These are phyloP conservation scores for Miscanthus sacchariflorus DNA, from an alignment of 202 grass and related monocot species.

Conservation along the genomic window DNA sequence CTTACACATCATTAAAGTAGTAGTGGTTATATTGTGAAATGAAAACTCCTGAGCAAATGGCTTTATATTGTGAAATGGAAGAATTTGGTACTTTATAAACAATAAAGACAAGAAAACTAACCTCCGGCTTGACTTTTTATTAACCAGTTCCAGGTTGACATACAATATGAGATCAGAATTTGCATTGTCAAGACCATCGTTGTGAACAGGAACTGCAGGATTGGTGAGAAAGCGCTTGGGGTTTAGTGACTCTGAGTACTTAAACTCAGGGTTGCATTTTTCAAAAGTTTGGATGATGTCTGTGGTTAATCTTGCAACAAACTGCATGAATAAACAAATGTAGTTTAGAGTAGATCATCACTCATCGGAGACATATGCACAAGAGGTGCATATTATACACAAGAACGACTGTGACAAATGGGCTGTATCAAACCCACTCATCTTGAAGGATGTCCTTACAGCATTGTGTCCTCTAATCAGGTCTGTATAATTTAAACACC, in stretches of 20 bases:
- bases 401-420: conserved; percentile 26
- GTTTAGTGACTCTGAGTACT: conserved; percentile 82
- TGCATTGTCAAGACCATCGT: conserved; percentile 90
- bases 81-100: conserved; percentile 21
- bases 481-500: conserved; percentile 19
- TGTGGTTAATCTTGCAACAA: conserved; percentile 84
- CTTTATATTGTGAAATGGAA: not conserved
- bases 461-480: not conserved
- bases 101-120: conserved; percentile 54
- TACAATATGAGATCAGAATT: conserved; percentile 95
- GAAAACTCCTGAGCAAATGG: not conserved
- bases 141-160: conserved; percentile 87
- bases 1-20: conserved; percentile 9
- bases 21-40: conserved; percentile 9
- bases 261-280: conserved; percentile 84
- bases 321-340: conserved; percentile 65
- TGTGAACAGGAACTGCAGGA: conserved; percentile 76
- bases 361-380: not conserved
- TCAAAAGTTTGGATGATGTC: conserved; percentile 77
- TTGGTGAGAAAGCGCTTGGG: conserved; percentile 89
- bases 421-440: conserved; percentile 1
- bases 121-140: conserved; percentile 70
- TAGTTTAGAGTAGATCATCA: conserved; percentile 46
- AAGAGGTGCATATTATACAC: conserved; percentile 36
- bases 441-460: conserved; percentile 21